Evolutionary conservation across 1,139 yeast genomes (phyloP), one percentile per base, ranked within the genome.

Genomic region (Zygosaccharomyces pseudobailii): DNA sequence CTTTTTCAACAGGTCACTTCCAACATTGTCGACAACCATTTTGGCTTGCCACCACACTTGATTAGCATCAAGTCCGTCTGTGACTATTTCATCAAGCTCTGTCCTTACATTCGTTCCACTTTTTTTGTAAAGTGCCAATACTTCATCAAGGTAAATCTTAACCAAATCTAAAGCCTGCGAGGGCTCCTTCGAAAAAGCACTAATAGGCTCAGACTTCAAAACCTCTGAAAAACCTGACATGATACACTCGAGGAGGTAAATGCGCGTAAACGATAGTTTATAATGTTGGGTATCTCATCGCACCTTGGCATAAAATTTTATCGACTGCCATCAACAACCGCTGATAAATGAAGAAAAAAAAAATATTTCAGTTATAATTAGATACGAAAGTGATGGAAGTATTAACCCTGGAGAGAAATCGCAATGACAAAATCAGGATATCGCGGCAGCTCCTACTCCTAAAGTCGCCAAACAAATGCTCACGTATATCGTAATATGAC

Each of bases 21-120:
- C 79, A 22, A 82, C 81, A 4, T 82, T 82, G 49, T 85, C 92
- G 39, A 88, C 73, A 25, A 92, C 84, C 71, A 92, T 77, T 66
- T 85, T 87, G 3, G 88, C 83, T 66, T 92, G 97, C 46, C 95
- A 95, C 87, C 90, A 92, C 0, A 92, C 90, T 65, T 92, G 97
- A 36, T 85, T 79, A 13, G 96, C 83, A 64, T 87, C 96, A 49
- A 92, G 72, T 0, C 97, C 97, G 46, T 88, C 95, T 23, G 86
- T 75, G 57, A 84, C 82, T 24, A 92, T 75, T 63, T 87, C 89
- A 66, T 90, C 96, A 33, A 92, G 72, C 5, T 84, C 84, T 1
- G 94, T 81, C 63, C 79, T 79, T 28, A 74, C 68, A 45, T 72
- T 69, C 7, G 48, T 39, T 23, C 53, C 55, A 17, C 49, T 45